These are phyloP conservation scores for Jacaranda mimosifolia DNA, from an alignment of 257 asterid species.

Conservation along the genomic window DNA sequence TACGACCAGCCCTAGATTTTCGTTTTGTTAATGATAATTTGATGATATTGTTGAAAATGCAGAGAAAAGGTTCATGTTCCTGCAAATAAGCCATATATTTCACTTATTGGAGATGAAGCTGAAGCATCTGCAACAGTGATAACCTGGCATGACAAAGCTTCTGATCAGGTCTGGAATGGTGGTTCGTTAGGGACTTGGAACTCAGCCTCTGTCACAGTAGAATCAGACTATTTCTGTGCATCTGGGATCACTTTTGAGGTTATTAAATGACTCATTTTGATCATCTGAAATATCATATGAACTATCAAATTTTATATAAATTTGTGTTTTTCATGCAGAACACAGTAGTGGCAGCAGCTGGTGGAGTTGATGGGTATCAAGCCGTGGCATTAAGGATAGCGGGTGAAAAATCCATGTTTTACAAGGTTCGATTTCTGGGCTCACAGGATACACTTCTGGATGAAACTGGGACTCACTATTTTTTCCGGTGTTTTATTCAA, in stretches of 20 bases:
- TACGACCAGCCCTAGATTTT: too few species aligned
- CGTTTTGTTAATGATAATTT: neutral
- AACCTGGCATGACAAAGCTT: conserved; percentile 81
- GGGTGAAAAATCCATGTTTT: conserved; percentile 74
- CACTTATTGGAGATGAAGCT: conserved; percentile 65
- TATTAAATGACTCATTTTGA: neutral
- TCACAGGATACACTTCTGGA: conserved; percentile 86
- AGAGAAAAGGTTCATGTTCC: conserved; percentile 85
- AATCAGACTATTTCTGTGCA: conserved; percentile 82
- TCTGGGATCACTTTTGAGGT: conserved; percentile 79
- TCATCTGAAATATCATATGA: too few species aligned
- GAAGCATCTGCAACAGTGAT: conserved; percentile 53
- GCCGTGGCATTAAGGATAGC: conserved; percentile 80
- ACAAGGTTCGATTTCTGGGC: conserved; percentile 72
- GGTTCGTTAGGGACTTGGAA: conserved; percentile 59
- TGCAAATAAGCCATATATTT: conserved; percentile 66
- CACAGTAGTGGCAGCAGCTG: conserved; percentile 45
- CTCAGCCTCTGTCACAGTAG: conserved; percentile 75
- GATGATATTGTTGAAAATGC: conserved; percentile 8
- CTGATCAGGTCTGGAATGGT: conserved; percentile 54
- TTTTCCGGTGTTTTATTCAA: conserved; percentile 65
- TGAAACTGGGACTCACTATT: conserved; percentile 67
- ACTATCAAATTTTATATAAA: neutral
- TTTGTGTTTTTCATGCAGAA: conserved; percentile 52
- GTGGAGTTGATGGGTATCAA: conserved; percentile 58